Conservation (phyloP, 2,329 filamentous ascomycete genomes). For the Aspergillus sp. region DNA sequence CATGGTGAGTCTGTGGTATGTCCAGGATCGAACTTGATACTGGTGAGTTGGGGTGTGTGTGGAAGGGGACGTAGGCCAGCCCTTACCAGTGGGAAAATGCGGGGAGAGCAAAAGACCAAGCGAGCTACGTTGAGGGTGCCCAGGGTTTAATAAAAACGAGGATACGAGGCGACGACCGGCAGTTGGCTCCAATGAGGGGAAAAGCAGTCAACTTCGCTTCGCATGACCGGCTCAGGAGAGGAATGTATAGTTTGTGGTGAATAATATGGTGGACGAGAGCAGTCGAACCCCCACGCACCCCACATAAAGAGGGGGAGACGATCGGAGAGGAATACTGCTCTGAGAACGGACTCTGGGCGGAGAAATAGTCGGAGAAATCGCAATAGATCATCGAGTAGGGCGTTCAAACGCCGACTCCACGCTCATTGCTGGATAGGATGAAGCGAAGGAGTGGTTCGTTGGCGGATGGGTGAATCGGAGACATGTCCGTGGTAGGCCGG, state of each 20-base stretch:
- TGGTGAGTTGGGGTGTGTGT: neutral
- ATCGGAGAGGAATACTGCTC: neutral
- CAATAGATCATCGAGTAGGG: neutral
- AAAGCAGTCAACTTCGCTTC: neutral
- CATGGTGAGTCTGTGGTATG: slow-evolving; percentile 14
- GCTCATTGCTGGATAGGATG: neutral
- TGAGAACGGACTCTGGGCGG: neutral
- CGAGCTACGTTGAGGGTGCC: neutral
- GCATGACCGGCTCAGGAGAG: neutral
- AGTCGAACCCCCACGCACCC: slow-evolving; percentile 10
- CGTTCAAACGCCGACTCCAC: neutral
- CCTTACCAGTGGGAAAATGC: neutral
- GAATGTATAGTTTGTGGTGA: neutral
- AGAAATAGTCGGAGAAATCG: neutral
- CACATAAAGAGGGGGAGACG: slow-evolving; percentile 10
- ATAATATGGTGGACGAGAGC: neutral
- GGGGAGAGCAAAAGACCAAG: neutral
- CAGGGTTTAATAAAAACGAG: neutral
- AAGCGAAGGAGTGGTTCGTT: neutral
- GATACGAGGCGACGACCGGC: slow-evolving; percentile 2
- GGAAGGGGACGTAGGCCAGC: neutral
- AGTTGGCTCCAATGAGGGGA: slow-evolving; percentile 5
- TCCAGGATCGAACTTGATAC: neutral
- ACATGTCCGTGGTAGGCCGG: neutral
- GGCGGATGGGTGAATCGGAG: too few relatives aligned